Percentiles rank a stretch among this genome's conserved stretches.
These are phyloP conservation scores for Fusarium bulbicola DNA, from an alignment of 2,329 filamentous ascomycete genomes.

Conservation along the genomic window DNA sequence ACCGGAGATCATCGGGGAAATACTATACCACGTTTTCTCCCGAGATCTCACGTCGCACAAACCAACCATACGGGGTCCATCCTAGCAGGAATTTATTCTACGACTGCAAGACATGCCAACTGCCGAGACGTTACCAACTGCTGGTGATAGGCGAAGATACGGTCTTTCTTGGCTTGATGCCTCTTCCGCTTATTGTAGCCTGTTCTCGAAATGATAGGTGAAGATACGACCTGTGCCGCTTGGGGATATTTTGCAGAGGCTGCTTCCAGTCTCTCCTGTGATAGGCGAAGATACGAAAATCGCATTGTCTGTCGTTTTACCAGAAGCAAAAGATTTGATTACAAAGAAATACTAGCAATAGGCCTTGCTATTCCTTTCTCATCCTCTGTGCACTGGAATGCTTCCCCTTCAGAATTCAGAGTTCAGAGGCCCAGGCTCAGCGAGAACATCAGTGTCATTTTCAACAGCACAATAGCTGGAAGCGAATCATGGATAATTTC, in stretches of 20 bases:
- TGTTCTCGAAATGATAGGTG: not conserved
- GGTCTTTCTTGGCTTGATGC: not conserved
- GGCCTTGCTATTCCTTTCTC: no score
- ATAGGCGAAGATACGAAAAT: not conserved
- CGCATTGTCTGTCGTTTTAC: no score
- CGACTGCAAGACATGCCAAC: not conserved
- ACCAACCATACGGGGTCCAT: not conserved
- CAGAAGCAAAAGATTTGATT: not conserved
- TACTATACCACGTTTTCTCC: not conserved
- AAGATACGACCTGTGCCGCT: not conserved
- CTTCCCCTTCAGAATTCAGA: not conserved
- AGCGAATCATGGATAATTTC: no score
- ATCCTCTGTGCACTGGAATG: not conserved
- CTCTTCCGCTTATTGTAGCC: no score
- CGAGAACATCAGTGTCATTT: not conserved
- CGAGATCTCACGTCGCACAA: not conserved
- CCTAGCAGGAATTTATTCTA: not conserved
- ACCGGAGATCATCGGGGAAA: not conserved
- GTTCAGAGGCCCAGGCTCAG: not conserved
- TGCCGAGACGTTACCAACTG: not conserved
- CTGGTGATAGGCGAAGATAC: not conserved
- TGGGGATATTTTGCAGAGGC: not conserved
- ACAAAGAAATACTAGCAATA: not conserved
- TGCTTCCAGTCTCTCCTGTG: no score
- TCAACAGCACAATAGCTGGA: not conserved